A percentile compares a stretch with the other conserved stretches of the same genome.
These are phyloP conservation scores for Colletotrichum eremochloae DNA, from an alignment of 2,329 filamentous ascomycete genomes.

Conservation along the genomic window DNA sequence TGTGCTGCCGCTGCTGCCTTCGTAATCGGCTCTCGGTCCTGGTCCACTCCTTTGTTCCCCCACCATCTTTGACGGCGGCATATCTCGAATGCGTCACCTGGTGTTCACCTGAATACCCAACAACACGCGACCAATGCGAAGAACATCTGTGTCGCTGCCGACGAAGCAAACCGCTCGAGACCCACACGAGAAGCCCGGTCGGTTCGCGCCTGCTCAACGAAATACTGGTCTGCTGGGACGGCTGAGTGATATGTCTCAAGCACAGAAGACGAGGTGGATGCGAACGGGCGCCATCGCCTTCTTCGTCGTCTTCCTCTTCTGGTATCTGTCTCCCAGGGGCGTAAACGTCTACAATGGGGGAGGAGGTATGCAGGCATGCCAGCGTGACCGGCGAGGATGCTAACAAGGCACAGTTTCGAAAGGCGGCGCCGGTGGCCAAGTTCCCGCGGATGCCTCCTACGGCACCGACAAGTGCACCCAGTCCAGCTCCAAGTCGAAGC, in stretches of 20 bases:
- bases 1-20: constrained; percentile 25
- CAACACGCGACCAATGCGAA: constrained; percentile 65
- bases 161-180: constrained; percentile 72
- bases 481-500: constrained; percentile 88
- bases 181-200: constrained; percentile 74
- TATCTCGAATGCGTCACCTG: constrained; percentile 43
- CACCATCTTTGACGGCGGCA: constrained; percentile 17
- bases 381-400: constrained; percentile 23
- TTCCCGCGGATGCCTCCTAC: constrained; percentile 71
- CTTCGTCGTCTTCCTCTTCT: constrained; percentile 71
- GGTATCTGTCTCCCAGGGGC: constrained; percentile 72
- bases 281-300: constrained; percentile 75
- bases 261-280: constrained; percentile 74
- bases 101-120: constrained; percentile 37
- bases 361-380: constrained; percentile 52
- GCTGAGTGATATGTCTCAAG: constrained; percentile 65
- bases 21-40: constrained; percentile 28
- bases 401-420: constrained; percentile 45
- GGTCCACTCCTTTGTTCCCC: constrained; percentile 37
- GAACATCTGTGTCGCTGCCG: constrained; percentile 74
- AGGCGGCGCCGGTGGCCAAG: constrained; percentile 59
- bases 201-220: constrained; percentile 66
- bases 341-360: constrained; percentile 65
- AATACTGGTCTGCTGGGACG: constrained; percentile 64
- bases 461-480: constrained; percentile 83